Conservation (phyloP, 106 monocot genomes). For the Xerophyta viscosa region DNA sequence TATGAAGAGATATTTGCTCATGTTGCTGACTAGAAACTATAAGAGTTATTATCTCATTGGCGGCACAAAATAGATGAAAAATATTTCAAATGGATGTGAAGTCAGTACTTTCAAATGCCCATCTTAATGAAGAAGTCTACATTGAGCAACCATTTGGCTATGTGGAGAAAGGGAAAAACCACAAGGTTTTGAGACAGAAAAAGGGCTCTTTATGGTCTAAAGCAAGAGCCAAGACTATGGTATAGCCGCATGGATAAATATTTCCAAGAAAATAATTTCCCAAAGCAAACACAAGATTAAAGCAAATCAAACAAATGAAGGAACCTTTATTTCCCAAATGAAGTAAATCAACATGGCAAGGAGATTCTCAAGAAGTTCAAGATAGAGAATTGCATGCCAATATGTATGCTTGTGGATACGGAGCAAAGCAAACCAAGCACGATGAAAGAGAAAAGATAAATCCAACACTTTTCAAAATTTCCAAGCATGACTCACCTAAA, state of each 20-base stretch:
- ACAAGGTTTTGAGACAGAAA: too few relatives aligned
- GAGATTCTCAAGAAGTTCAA: slow-evolving; percentile 3
- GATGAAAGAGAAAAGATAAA: background rate
- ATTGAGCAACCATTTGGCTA: background rate
- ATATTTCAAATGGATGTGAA: too few relatives aligned
- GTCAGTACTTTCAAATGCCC: too few relatives aligned
- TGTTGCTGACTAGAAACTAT: background rate
- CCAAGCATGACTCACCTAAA: slow-evolving; percentile 1
- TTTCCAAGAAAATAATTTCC: too few relatives aligned
- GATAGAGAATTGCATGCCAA: slow-evolving; percentile 6
- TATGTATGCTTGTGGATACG: background rate
- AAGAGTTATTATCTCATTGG: background rate
- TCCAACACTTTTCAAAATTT: slow-evolving; percentile 3
- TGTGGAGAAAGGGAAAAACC: too few relatives aligned
- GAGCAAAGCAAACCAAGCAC: slow-evolving; percentile 1
- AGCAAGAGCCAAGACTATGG: too few relatives aligned
- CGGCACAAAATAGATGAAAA: too few relatives aligned
- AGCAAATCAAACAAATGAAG: background rate
- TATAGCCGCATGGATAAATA: too few relatives aligned
- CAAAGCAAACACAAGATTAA: background rate
- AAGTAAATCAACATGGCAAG: background rate
- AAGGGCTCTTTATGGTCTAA: too few relatives aligned
- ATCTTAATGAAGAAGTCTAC: too few relatives aligned
- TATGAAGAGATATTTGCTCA: background rate
- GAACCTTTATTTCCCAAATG: background rate